These are phyloP conservation scores for Globisporangium emineosum DNA, from an alignment of 352 stramenopile species.

Conservation along the genomic window DNA sequence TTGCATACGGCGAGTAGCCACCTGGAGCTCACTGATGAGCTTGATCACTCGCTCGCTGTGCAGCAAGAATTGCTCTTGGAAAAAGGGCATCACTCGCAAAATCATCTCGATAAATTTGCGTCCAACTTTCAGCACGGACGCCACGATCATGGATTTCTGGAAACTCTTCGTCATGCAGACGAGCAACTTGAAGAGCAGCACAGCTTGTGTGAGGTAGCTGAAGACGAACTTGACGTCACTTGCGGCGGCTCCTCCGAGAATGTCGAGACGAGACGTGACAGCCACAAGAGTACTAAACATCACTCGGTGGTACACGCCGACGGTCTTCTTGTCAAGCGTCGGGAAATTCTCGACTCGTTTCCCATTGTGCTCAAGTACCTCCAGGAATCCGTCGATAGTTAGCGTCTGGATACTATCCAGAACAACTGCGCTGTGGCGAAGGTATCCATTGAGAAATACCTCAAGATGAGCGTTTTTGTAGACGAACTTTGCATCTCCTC, in stretches of 20 bases:
- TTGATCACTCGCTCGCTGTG: slow-evolving; percentile 52
- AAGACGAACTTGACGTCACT: slow-evolving; percentile 32
- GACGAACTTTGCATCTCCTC: slow-evolving; percentile 33
- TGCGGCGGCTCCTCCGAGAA: slow-evolving; percentile 14
- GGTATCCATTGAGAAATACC: slow-evolving; percentile 32
- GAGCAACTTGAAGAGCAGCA: slow-evolving; percentile 62
- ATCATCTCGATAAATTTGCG: slow-evolving; percentile 55
- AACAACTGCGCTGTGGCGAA: slow-evolving; percentile 33
- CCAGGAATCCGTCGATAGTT: slow-evolving; percentile 37
- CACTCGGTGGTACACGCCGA: slow-evolving; percentile 41
- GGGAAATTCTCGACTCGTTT: slow-evolving; percentile 20
- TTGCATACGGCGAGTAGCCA: slow-evolving; percentile 58
- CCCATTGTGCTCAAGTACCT: slow-evolving; percentile 34
- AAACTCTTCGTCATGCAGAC: slow-evolving; percentile 59
- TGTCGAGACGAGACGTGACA: slow-evolving; percentile 37
- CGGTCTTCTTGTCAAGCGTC: slow-evolving; percentile 55
- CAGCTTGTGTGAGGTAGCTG: slow-evolving; percentile 47
- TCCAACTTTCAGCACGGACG: slow-evolving; percentile 48
- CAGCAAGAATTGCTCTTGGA: slow-evolving; percentile 43
- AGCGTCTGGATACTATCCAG: slow-evolving; percentile 52
- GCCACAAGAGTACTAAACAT: slow-evolving; percentile 46
- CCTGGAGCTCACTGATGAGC: slow-evolving; percentile 52
- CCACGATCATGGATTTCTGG: slow-evolving; percentile 43
- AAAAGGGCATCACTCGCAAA: slow-evolving; percentile 48
- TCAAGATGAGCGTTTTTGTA: slow-evolving; percentile 41